Conservation (phyloP, 345 rosid species). For the Melastoma malabathricum region DNA sequence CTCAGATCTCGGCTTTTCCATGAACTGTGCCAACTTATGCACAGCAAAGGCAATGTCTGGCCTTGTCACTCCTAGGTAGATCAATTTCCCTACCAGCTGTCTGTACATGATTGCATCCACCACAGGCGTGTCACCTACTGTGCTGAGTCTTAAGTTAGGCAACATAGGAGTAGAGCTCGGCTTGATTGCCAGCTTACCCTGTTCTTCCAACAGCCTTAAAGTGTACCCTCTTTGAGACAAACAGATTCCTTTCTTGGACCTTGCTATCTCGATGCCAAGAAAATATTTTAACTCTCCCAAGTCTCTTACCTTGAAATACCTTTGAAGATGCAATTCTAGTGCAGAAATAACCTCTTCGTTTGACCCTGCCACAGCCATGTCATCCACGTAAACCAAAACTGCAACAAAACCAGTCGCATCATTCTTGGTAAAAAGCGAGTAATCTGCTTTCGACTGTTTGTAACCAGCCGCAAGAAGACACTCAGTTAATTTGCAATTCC, state of each 20-base stretch:
- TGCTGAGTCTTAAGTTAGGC: background rate
- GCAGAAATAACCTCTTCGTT: no score
- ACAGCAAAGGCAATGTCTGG: background rate
- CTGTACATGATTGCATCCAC: background rate
- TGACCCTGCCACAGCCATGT: no score
- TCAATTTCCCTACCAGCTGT: background rate
- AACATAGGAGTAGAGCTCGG: background rate
- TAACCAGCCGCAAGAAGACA: background rate
- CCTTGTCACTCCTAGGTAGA: background rate
- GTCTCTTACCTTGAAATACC: background rate
- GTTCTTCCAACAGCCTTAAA: background rate
- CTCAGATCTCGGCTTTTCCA: background rate
- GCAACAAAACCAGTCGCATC: no score
- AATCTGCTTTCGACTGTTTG: background rate
- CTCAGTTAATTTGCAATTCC: background rate
- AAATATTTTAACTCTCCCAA: background rate
- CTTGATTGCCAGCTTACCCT: background rate
- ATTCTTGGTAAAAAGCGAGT: background rate
- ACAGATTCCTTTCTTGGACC: background rate
- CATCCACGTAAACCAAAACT: no score
- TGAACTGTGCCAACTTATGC: slow-evolving; percentile 1
- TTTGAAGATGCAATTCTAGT: background rate
- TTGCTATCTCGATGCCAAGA: background rate
- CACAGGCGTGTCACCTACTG: background rate
- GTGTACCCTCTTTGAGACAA: background rate